phyloP scores from a whole-genome alignment of 305 asterid species.

The Andrographis paniculata region DNA sequence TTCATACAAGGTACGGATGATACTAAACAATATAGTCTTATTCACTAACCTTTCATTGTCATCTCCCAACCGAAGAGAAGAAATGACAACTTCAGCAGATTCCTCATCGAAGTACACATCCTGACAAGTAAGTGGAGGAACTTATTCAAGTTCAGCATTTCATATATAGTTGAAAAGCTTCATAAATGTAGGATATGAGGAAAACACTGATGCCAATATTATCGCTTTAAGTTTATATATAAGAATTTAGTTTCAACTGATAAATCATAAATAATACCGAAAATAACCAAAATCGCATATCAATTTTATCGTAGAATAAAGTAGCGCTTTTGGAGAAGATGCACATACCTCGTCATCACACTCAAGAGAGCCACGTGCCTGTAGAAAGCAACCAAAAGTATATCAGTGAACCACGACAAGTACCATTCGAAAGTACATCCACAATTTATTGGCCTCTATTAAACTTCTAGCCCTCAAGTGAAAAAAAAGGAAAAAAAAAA shows the following conservation, averaged over 20 bases:
- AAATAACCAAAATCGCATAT: no score
- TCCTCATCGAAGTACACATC: constrained; percentile 66
- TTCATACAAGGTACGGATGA: background rate
- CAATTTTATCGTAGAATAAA: background rate
- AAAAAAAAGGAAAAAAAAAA: constrained; percentile 32
- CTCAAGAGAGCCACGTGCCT: constrained; percentile 80
- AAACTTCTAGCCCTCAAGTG: constrained; percentile 6
- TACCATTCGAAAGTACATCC: constrained; percentile 8
- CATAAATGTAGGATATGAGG: background rate
- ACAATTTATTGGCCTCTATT: constrained; percentile 2
- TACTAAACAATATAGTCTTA: constrained; percentile 4
- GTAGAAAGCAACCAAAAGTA: constrained; percentile 21
- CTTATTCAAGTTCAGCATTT: constrained; percentile 10
- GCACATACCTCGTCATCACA: constrained; percentile 80
- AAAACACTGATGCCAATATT: background rate
- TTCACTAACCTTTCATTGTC: constrained; percentile 42
- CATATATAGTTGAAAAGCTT: constrained; percentile 10
- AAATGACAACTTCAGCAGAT: constrained; percentile 64
- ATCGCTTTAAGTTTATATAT: no score
- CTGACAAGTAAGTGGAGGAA: constrained; percentile 27
- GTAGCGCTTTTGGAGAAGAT: background rate
- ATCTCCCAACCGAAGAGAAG: constrained; percentile 61
- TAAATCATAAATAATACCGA: no score
- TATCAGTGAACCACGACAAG: constrained; percentile 14
- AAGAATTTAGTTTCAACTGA: no score